Evolutionary conservation across 345 rosid species (phyloP), one percentile per base, ranked within the genome.

Genomic region (Ceriops decandra): DNA sequence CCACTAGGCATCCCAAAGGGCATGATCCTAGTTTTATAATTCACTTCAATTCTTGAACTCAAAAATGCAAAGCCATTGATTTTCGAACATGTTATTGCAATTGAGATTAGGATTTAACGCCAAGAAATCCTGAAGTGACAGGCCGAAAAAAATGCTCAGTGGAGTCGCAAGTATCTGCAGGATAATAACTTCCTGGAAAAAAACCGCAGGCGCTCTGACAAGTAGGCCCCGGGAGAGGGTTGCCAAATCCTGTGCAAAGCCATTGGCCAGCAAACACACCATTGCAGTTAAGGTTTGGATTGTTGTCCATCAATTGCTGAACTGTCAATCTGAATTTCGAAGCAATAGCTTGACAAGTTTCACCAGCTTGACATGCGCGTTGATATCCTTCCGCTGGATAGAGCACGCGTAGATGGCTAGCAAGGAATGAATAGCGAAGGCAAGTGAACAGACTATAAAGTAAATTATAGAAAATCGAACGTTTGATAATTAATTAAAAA

Each of bases 1-100:
- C 36, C 36, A 33, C 36, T 0, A 19, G 57, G 22, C 57, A 19
- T 20, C 7, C 26, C 57, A n/a, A 6, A 6, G 38, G 21, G 15
- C 54, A 52, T 52, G 57, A 7, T 7, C 10, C 10, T 52, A 7
- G 57, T 52, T 52, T 52, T 52, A 1, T 24, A n/a, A n/a, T 24
- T 52, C 57, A n/a, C 7, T 52, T 52, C 10, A 52, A 52, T 52
- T 52, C 24, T n/a, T n/a, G 24, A 6, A 53, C 57, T 1, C 1
- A 22, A 53, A 53, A n/a, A 53, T 53, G 57, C 28, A 53, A 53
- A 53, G 11, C 57, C 28, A 53, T 53, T 53, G 57, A 53, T 53
- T 53, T 6, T 21, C 22, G 28, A 53, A 53, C 26, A 7, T 21
- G 2, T 53, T 53, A 2, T 53, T 21, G 57, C 57, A 53, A 21